Evolutionary conservation across 768 basidiomycete species (phyloP).

Genomic region (Rhodosporidiobolus odoratus): DNA sequence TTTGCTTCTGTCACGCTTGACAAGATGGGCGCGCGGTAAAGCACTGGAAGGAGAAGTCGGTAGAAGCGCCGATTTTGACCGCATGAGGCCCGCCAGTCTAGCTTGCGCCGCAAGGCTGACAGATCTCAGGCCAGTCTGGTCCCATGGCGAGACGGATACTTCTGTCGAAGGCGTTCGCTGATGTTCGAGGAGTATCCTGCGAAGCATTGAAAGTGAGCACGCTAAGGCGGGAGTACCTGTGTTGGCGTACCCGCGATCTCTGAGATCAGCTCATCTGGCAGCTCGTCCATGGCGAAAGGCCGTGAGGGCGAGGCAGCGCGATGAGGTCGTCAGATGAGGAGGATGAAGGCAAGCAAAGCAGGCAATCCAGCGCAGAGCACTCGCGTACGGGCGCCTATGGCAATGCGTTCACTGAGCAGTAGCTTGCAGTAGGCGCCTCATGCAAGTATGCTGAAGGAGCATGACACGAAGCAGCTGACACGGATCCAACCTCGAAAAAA

Average conservation of each 20-base stretch:
- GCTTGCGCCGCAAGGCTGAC: neutral
- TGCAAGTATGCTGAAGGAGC: too few relatives aligned
- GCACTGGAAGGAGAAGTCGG: neutral
- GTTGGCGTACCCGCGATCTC: neutral
- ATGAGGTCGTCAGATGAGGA: neutral
- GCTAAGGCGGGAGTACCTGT: too few relatives aligned
- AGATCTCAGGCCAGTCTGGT: too few relatives aligned
- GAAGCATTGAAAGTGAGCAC: too few relatives aligned
- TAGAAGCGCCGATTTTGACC: neutral
- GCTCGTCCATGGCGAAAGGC: neutral
- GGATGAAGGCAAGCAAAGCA: neutral
- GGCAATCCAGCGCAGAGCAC: neutral
- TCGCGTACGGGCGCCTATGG: neutral
- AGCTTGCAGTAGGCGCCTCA: too few relatives aligned
- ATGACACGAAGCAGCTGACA: too few relatives aligned
- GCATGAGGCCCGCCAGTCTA: neutral
- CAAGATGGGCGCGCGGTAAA: neutral
- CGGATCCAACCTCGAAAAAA: too few relatives aligned
- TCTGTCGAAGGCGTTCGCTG: too few relatives aligned
- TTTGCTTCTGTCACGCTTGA: neutral
- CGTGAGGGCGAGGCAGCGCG: neutral
- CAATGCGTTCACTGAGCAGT: too few relatives aligned
- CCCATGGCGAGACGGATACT: too few relatives aligned
- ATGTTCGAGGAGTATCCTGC: too few relatives aligned
- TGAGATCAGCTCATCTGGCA: neutral